Evolutionary conservation across 2,329 filamentous ascomycete genomes (phyloP), one percentile per base, ranked within the genome.

Genomic region (Ceratocystis ficicola): DNA sequence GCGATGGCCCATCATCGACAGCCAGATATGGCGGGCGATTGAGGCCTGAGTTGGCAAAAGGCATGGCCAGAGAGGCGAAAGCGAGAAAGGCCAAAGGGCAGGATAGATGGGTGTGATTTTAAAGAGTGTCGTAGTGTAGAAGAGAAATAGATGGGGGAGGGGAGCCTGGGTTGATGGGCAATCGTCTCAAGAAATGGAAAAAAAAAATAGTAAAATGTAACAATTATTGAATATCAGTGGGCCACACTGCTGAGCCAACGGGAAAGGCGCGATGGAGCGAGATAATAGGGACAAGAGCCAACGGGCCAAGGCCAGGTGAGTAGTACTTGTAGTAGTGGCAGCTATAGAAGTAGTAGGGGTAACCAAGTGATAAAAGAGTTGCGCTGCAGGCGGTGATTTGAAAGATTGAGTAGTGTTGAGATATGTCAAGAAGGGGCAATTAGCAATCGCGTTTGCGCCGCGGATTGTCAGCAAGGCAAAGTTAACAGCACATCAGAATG

Each of bases 1-100:
- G 79, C 72, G 77, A 73, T 68, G 76, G 73, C 72, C 77, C 79
- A 79, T 89, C 85, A 73, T 88, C 85, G 72, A 67, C 66, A 41
- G 48, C 46, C 59, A 67, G 46, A 63, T 67, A 59, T 41, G 63
- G 12, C 50, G 63, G 44, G 50, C 66, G 63, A 32, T 41, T 55
- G 25, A 32, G 55, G 28, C 17, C 20, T 59, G 55, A 30, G 28
- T 30, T 59, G 55, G 55, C 30, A 30, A 61, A 67, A 41, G 46
- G 57, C 59, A 52, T 63, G 55, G 30, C 59, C 59, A 12, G 41
- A 63, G 63, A 25, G 12, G 62, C 64, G 44, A 32, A 36, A 25
- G 66, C 36, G 50, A 55, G 44, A 22, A 52, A 63, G 20, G 15
- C 30, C 44, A 30, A 63, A 41, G 20, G 63, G 20, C 22, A 55